Evolutionary conservation across 2,329 filamentous ascomycete genomes (phyloP), one percentile per base, ranked within the genome.

Genomic region (Paracorniculantispora psalliotae): DNA sequence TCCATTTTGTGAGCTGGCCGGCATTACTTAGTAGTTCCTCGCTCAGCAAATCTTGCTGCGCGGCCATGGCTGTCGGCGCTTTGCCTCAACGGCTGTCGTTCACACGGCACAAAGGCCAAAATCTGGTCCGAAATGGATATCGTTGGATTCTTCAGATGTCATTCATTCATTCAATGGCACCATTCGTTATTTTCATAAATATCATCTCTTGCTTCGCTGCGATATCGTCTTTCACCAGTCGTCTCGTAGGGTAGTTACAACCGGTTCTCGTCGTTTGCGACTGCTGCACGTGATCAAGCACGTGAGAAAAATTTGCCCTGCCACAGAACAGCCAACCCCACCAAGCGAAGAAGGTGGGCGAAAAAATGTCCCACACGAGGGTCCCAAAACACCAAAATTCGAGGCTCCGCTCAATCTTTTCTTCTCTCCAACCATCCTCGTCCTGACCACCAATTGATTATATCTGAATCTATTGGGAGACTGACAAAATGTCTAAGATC

Each of bases 401-500:
- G 59, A 30, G 53, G 60, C 43, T 49, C 55, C 54, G 55, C 59
- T 41, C 62, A 61, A 51, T 59, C 46, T 44, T 56, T 61, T 60
- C 60, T 15, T 52, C 43, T 59, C 68, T 67, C 67, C 64, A 67
- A 64, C 59, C 67, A 49, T 61, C 63, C 28, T 63, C 69, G 68
- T 71, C 71, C 73, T 64, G 72, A 74, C 82, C 85, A 90, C 88
- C 88, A 89, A 85, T 89, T 89, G 86, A 87, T 84, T 68, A 65
- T 65, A 58, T 62, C 63, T 64, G 78, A 76, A 69, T 88, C 86
- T 90, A 89, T 82, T 90, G 89, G 88, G 90, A 92, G 89, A 92
- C 89, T 89, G 87, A 84, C 83, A 87, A 79, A 68, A 91, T 92
- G 89, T 92, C 89, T 70, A 92, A 92, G 81, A 91, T 91, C 81